phyloP scores from a whole-genome alignment of 495 filamentous ascomycete species.

The Trichoderma orchidacearum region DNA sequence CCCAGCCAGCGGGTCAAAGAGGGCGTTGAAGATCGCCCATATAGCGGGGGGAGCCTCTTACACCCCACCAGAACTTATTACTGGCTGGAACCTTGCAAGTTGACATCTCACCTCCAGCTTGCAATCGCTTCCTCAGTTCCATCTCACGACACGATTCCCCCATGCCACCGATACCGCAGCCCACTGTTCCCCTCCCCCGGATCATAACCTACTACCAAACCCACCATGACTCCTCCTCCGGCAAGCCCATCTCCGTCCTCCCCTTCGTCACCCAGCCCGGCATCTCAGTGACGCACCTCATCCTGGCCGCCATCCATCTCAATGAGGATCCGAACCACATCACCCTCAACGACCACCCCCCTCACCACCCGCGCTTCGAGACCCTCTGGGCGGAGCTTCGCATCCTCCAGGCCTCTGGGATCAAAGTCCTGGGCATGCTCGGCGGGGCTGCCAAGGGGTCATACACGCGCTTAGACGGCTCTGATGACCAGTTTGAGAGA shows the following conservation, averaged over 20 bases:
- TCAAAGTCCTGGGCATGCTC: constrained; percentile 70
- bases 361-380: constrained; percentile 36
- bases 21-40: background rate
- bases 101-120: background rate
- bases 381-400: constrained; percentile 55
- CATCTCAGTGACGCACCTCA: constrained; percentile 50
- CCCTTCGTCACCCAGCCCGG: constrained; percentile 48
- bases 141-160: background rate
- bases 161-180: constrained; percentile 5
- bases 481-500: constrained; percentile 39
- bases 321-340: constrained; percentile 41
- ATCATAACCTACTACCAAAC: constrained; percentile 18
- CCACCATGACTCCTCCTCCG: constrained; percentile 27
- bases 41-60: background rate
- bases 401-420: constrained; percentile 41
- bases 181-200: background rate
- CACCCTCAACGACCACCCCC: constrained; percentile 63
- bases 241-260: constrained; percentile 54
- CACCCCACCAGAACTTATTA: background rate
- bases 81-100: background rate
- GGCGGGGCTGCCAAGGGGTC: constrained; percentile 65
- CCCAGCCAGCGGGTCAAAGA: too few species aligned
- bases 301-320: constrained; percentile 66
- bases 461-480: constrained; percentile 48
- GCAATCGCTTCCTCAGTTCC: background rate